phyloP scores from a whole-genome alignment of 2,329 filamentous ascomycete genomes.

The Aspergillus nomiae region DNA sequence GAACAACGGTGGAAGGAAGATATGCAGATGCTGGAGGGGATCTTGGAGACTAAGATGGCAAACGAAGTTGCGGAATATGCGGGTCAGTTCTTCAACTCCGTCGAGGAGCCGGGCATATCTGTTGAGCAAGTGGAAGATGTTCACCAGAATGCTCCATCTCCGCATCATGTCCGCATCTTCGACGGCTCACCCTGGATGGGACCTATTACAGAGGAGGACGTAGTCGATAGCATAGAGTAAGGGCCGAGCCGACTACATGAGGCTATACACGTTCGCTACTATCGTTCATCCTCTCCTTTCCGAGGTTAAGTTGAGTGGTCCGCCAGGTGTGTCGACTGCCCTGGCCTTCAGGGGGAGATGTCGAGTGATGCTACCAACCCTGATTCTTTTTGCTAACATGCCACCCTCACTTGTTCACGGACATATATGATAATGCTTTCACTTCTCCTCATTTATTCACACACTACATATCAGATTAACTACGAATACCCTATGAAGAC shows the following conservation, averaged over 20 bases:
- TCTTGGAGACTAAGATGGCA: constrained; percentile 43
- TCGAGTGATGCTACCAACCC: neutral
- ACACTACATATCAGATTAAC: neutral
- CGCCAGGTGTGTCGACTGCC: neutral
- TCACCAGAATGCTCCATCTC: neutral
- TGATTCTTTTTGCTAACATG: neutral
- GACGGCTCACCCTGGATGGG: constrained; percentile 1
- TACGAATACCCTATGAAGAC: neutral
- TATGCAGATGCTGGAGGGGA: constrained; percentile 42
- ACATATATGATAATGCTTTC: neutral
- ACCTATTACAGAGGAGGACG: constrained; percentile 3
- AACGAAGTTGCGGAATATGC: constrained; percentile 46
- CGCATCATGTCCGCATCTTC: constrained; percentile 3
- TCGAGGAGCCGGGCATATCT: constrained; percentile 21
- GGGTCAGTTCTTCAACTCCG: constrained; percentile 40
- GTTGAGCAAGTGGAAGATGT: constrained; percentile 17
- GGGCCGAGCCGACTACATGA: neutral
- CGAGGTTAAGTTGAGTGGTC: neutral
- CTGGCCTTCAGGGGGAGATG: neutral
- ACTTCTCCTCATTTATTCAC: neutral
- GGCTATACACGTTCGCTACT: neutral
- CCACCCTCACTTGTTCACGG: neutral
- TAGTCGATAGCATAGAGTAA: constrained; percentile 6
- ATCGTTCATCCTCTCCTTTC: neutral
- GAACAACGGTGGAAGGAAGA: constrained; percentile 45